These are phyloP conservation scores for Gossypium schwendimanii DNA, from an alignment of 441 rosid species.

Conservation along the genomic window DNA sequence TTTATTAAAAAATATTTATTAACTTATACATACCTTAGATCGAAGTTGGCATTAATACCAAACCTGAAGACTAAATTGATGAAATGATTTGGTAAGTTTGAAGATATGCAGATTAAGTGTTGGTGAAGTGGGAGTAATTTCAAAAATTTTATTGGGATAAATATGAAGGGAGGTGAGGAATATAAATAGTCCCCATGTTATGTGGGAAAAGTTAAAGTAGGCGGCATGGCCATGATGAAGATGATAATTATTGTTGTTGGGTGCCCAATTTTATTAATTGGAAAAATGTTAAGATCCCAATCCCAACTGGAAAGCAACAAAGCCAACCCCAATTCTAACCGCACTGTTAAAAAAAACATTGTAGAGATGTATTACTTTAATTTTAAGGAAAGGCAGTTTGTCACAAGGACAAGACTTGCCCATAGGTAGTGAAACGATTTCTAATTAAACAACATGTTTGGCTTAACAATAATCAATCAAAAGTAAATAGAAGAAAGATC, in stretches of 20 bases:
- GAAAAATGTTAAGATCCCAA: too few relatives aligned
- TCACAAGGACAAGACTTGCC: slow-evolving; percentile 14
- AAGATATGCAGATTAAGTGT: too few relatives aligned
- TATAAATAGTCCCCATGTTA: slow-evolving; percentile 6
- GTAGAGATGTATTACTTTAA: slow-evolving; percentile 3
- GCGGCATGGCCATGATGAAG: slow-evolving; percentile 11
- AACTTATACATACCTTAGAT: too few relatives aligned
- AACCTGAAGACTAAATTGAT: too few relatives aligned
- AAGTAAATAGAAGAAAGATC: slow-evolving; percentile 13
- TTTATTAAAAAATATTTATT: too few relatives aligned
- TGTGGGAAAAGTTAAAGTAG: slow-evolving; percentile 15
- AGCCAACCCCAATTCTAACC: slow-evolving; percentile 13
- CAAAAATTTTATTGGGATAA: too few relatives aligned
- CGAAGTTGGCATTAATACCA: too few relatives aligned
- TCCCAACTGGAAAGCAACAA: slow-evolving; percentile 38
- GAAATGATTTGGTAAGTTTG: too few relatives aligned
- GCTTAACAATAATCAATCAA: background rate
- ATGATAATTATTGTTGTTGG: slow-evolving; percentile 25
- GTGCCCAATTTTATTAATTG: slow-evolving; percentile 22
- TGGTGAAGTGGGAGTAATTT: too few relatives aligned
- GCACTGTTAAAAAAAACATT: background rate
- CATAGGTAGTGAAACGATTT: slow-evolving; percentile 3
- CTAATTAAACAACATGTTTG: background rate
- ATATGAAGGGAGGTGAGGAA: background rate
- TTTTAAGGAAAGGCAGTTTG: slow-evolving; percentile 26